Percentiles rank a stretch among this genome's conserved stretches.
phyloP scores from a whole-genome alignment of 164 flowering plant species.

The Buxus sempervirens region DNA sequence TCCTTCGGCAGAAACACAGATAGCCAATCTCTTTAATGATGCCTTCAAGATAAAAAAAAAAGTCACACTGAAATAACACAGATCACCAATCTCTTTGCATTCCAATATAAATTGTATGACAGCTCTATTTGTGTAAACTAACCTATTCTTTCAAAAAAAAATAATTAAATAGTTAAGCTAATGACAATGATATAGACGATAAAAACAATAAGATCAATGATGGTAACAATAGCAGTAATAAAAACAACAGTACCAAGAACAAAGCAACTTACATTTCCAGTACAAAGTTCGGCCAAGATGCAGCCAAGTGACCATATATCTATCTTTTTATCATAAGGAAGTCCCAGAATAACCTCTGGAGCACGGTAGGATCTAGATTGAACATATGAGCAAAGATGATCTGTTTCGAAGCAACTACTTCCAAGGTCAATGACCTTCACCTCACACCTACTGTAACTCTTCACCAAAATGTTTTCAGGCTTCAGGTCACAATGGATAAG shows the following conservation, averaged over 20 bases:
- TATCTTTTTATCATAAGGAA: conserved; percentile 78
- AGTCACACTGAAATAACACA: too few relatives aligned
- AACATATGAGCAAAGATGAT: conserved; percentile 80
- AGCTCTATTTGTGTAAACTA: too few relatives aligned
- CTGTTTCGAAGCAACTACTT: conserved; percentile 86
- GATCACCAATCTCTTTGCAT: too few relatives aligned
- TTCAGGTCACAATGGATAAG: conserved; percentile 98
- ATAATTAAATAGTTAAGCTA: too few relatives aligned
- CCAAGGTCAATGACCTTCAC: conserved; percentile 88
- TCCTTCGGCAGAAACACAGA: too few relatives aligned
- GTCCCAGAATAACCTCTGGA: conserved; percentile 80
- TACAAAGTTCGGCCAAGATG: conserved; percentile 81
- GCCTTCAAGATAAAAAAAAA: too few relatives aligned
- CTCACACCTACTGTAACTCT: conserved; percentile 88
- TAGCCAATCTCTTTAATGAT: too few relatives aligned
- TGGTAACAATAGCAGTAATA: neutral
- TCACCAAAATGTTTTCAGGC: conserved; percentile 93
- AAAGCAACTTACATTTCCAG: conserved; percentile 70
- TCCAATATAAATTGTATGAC: too few relatives aligned
- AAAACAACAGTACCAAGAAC: neutral
- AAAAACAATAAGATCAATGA: too few relatives aligned
- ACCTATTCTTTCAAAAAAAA: too few relatives aligned
- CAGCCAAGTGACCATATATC: conserved; percentile 92
- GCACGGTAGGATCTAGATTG: conserved; percentile 88
- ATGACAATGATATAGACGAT: too few relatives aligned